Evolutionary conservation across 306 rosid species (phyloP), one percentile per base, ranked within the genome.

Genomic region (Betula pendula): DNA sequence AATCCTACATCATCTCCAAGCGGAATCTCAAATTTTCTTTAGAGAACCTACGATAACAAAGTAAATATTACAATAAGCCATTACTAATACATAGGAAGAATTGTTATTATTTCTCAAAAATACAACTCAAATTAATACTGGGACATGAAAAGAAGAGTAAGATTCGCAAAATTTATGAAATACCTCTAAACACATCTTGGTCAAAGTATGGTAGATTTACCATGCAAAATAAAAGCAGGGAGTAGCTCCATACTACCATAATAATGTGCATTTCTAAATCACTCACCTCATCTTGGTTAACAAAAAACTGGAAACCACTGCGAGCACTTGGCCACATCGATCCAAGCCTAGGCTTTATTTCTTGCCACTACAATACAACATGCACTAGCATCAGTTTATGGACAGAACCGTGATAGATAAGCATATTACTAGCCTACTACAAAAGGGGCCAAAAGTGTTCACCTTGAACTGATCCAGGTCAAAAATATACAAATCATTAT

Each of bases 381-480:
- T 78, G 75, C 58, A 83, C 33, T 48, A 74, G 67, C 27, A 2
- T 72, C 68, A 65, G 59, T 69, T 72, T 17, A 69, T 72, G 48
- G 43, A 67, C 24, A 25, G 40, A 29, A 80, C 51, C 4, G 50
- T 60, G 75, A 56, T 43, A 71, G 50, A 53, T 53, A 74, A 49
- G 71, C 19, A 47, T 22, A 65, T 56, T 56, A 56, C 73, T 72
- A 52, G 62, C 50, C 55, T 72, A 27, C 67, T 55, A 80, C 40
- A 14, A 80, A 48, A 33, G 35, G 24, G 78, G 38, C 68, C 22
- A 77, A 56, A 73, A 56, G 42, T 68, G 48, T 74, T 79, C 86
- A 92, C 99, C 97, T 95, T 95, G 79, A 84, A 95, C 75, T 87
- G 97, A 80, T 95, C 99, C 52, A 95, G 93, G 86, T 95, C 99